Evolutionary conservation across 164 flowering plant genomes (phyloP), one percentile per base, ranked within the genome.

Genomic region (Tinospora cordifolia): DNA sequence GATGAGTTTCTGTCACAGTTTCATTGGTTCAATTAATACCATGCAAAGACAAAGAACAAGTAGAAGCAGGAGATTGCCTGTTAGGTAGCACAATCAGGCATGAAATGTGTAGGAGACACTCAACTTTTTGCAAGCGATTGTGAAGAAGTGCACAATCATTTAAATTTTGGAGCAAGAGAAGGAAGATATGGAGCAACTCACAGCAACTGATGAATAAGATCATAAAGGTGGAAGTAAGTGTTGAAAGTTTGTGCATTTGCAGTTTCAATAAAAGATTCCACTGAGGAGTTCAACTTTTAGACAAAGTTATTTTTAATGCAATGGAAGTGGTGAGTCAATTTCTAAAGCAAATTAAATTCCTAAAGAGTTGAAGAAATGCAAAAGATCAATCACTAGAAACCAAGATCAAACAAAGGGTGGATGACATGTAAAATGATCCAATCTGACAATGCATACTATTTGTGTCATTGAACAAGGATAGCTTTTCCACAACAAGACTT

Each of bases 1-100:
- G 99, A 95, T 81, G 99, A 95, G 82, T 95, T 95, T 80, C 96
- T 95, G 8, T 95, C 92, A 71, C 99, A 95, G 84, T 95, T 92
- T 66, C 99, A 95, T 87, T 84, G 90, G 17, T 95, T 88, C 77
- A 92, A 98, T 68, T 98, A 95, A 84, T 95, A 87, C 67, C 75
- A 98, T 34, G 99, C 99, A 3, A 95, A 90, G 85, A 88, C 91
- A 96, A 95, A 95, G 93, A 84, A 54, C 83, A 92, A 91, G 83
- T 84, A 90, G 1, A 97, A 89, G 77, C 89, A 88, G 81, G 99
- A 95, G 79, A 88, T 92, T 71, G 89, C 89, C 0, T 40, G 81
- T 92, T 25, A 79, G 79, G 63, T 89, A 90, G 80, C 83, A 34
- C 70, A 96, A 89, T 81, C 96, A 92, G 93, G 99, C 97, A 15